phyloP scores from a whole-genome alignment of 352 stramenopile species.

The Globisporangium acanthophoron region DNA sequence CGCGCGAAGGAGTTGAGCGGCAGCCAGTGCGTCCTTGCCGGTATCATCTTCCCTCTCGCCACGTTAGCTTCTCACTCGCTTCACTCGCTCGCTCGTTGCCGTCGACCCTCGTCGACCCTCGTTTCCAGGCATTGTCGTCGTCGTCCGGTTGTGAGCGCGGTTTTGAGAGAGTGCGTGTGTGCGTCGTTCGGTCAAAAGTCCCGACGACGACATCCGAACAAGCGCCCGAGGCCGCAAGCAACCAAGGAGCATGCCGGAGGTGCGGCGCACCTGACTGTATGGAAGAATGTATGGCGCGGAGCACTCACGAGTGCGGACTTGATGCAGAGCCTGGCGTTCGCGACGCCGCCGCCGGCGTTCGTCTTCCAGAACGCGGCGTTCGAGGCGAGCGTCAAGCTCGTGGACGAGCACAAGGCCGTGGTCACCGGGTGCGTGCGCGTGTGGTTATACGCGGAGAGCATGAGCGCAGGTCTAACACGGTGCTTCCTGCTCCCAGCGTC shows the following conservation, averaged over 20 bases:
- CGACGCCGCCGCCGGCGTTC: conserved; percentile 43
- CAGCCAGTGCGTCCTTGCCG: neutral
- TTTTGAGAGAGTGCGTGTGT: no score
- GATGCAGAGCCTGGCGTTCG: conserved; percentile 53
- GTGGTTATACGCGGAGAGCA: conserved; percentile 1
- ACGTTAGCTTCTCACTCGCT: no score
- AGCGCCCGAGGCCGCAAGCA: neutral
- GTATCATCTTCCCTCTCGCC: no score
- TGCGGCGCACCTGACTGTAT: neutral
- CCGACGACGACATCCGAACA: neutral
- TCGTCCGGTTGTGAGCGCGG: no score
- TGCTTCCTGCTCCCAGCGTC: conserved; percentile 13
- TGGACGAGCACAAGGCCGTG: conserved; percentile 52
- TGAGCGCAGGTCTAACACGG: neutral
- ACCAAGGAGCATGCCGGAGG: neutral
- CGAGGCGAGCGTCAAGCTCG: conserved; percentile 49
- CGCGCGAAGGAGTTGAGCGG: no score
- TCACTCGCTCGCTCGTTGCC: no score
- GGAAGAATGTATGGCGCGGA: neutral
- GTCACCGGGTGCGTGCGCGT: conserved; percentile 35
- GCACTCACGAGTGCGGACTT: neutral
- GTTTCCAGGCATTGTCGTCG: no score
- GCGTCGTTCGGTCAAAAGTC: neutral
- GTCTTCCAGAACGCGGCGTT: conserved; percentile 64
- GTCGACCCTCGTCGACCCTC: no score